Conservation (phyloP, 2,329 filamentous ascomycete genomes). For the Cordyceps pruinosa region DNA sequence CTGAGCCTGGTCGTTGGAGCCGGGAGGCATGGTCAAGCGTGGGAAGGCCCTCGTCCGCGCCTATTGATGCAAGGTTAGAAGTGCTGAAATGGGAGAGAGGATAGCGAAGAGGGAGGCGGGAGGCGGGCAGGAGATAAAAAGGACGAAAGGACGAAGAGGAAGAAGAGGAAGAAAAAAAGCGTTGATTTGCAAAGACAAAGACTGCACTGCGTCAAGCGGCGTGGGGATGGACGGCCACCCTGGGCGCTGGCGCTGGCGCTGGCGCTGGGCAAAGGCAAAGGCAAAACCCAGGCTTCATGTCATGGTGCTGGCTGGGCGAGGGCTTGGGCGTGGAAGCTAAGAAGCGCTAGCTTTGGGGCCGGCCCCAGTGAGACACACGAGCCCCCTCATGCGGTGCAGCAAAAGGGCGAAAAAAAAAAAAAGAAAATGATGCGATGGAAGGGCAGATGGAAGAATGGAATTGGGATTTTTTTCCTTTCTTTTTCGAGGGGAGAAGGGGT, state of each 20-base stretch:
- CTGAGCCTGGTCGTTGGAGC: conserved; percentile 25
- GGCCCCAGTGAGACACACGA: conserved; percentile 5
- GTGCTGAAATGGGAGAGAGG: background rate
- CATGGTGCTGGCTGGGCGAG: too few species aligned
- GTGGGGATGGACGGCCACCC: background rate
- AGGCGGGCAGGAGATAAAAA: background rate
- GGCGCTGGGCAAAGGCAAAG: background rate
- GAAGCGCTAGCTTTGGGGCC: conserved; percentile 3
- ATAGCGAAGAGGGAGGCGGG: conserved; percentile 4
- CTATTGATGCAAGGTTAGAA: conserved; percentile 18
- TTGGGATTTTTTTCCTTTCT: background rate
- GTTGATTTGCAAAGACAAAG: conserved; percentile 8
- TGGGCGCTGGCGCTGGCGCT: background rate
- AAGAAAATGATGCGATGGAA: too few species aligned
- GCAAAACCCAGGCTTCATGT: conserved; percentile 15
- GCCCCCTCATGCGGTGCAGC: background rate
- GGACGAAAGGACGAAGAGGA: conserved; percentile 1
- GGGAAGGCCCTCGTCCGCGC: conserved; percentile 32
- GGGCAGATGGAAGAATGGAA: too few species aligned
- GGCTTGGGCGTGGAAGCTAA: background rate
- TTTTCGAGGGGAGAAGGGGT: background rate
- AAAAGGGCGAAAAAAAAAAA: background rate
- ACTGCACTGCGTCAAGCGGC: conserved; percentile 12
- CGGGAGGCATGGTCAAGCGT: conserved; percentile 31
- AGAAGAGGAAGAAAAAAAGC: background rate